phyloP scores from a whole-genome alignment of 2,329 filamentous ascomycete genomes.

The Fusarium chaquense region DNA sequence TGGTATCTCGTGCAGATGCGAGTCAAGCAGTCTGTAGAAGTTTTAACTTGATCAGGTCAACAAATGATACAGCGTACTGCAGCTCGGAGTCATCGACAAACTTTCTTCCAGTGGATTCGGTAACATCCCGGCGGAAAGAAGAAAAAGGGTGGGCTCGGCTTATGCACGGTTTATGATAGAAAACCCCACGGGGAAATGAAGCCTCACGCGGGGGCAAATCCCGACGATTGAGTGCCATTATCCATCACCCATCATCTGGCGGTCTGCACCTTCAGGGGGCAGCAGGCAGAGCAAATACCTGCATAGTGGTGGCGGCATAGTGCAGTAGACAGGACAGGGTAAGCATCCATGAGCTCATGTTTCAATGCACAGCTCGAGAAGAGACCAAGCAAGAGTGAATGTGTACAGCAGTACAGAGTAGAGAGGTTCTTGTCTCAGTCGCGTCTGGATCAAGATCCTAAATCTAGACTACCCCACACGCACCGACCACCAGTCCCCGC shows the following conservation, averaged over 20 bases:
- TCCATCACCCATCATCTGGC: conserved; percentile 18
- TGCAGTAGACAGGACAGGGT: not conserved
- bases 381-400: conserved; percentile 20
- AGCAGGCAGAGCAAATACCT: conserved; percentile 13
- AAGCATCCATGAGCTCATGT: conserved; percentile 35
- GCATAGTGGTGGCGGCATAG: conserved; percentile 9
- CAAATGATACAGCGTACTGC: not conserved
- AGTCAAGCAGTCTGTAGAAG: conserved; percentile 18
- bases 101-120: conserved; percentile 17
- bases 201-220: conserved; percentile 30
- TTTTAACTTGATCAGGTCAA: conserved; percentile 10
- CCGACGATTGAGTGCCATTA: conserved; percentile 24
- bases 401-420: conserved; percentile 17
- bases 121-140: conserved; percentile 23
- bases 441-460: conserved; percentile 34
- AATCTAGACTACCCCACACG: conserved; percentile 46
- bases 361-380: conserved; percentile 8
- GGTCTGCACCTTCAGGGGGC: conserved; percentile 30
- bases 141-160: conserved; percentile 39
- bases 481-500: conserved; percentile 43
- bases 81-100: conserved; percentile 17
- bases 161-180: conserved; percentile 21
- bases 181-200: conserved; percentile 41
- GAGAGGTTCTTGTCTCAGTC: conserved; percentile 10
- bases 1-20: not conserved